Conservation (phyloP, 2,329 filamentous ascomycete species). For the Alternaria ethzedia region DNA sequence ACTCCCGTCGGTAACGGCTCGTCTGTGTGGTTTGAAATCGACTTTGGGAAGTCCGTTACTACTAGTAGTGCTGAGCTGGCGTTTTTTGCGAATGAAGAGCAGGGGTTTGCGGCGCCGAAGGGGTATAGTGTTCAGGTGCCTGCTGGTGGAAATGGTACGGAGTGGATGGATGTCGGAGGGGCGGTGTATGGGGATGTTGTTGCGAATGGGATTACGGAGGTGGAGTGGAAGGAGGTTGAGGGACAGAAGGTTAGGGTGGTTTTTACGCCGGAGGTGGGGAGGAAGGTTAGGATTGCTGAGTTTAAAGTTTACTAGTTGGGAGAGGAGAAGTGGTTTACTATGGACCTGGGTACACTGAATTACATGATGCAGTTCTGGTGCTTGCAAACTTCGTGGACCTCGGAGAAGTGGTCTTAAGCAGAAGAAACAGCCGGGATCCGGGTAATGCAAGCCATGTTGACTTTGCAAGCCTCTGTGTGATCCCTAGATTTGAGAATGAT, state of each 20-base stretch:
- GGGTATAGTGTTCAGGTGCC: slow-evolving; percentile 40
- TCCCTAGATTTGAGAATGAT: too few relatives aligned
- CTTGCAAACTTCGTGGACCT: too few relatives aligned
- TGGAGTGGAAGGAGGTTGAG: slow-evolving; percentile 34
- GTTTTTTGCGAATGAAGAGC: slow-evolving; percentile 41
- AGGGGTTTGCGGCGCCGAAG: slow-evolving; percentile 38
- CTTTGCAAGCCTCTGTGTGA: too few relatives aligned
- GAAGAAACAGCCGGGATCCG: too few relatives aligned
- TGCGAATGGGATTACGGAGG: slow-evolving; percentile 49
- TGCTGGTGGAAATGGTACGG: slow-evolving; percentile 8
- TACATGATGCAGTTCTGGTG: too few relatives aligned
- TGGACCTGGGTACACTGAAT: too few relatives aligned
- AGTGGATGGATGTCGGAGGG: slow-evolving; percentile 39
- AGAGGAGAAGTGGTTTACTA: too few relatives aligned
- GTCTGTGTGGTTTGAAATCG: slow-evolving; percentile 47
- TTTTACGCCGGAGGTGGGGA: slow-evolving; percentile 42
- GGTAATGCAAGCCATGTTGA: too few relatives aligned
- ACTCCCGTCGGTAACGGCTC: slow-evolving; percentile 37
- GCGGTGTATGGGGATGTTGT: slow-evolving; percentile 30
- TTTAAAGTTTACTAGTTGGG: slow-evolving; percentile 46
- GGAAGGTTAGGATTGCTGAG: slow-evolving; percentile 47
- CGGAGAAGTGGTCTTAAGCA: too few relatives aligned
- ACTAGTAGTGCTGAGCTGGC: slow-evolving; percentile 46
- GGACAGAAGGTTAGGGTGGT: slow-evolving; percentile 38
- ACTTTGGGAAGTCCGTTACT: slow-evolving; percentile 41